These are phyloP conservation scores for Pezicula carpinea DNA, from an alignment of 2,329 filamentous ascomycete genomes.

Conservation along the genomic window DNA sequence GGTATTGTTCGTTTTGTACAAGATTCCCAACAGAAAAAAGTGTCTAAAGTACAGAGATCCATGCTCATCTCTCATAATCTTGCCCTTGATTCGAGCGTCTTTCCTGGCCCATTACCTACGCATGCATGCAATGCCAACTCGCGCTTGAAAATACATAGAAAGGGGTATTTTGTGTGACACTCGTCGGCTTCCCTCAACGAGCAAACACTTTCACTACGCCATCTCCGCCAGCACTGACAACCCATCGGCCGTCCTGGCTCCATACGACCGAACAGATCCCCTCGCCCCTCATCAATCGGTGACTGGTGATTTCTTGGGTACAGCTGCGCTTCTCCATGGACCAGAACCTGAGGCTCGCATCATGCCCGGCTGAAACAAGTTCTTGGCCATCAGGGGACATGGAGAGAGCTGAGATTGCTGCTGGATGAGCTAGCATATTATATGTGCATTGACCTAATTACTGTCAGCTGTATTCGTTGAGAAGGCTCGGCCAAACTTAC, in stretches of 20 bases:
- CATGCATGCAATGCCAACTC: too few species aligned
- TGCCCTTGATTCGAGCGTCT: too few species aligned
- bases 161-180: background rate
- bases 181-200: constrained; percentile 31
- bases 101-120: too few species aligned
- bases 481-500: constrained; percentile 51
- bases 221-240: constrained; percentile 91
- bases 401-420: constrained; percentile 85
- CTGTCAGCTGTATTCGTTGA: constrained; percentile 1
- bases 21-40: background rate
- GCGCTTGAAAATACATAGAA: background rate
- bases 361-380: constrained; percentile 92
- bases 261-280: constrained; percentile 92
- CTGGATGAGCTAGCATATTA: constrained; percentile 94
- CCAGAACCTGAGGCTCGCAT: constrained; percentile 95
- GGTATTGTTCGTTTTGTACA: background rate
- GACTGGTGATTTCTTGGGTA: constrained; percentile 90
- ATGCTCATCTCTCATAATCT: background rate
- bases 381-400: constrained; percentile 91
- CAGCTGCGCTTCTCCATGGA: constrained; percentile 92
- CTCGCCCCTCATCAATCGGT: constrained; percentile 92
- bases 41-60: background rate
- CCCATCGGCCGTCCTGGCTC: constrained; percentile 92
- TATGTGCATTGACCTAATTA: constrained; percentile 94
- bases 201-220: constrained; percentile 92